phyloP scores from a whole-genome alignment of 2,329 filamentous ascomycete genomes.

The Paracoccidioides brasiliensis region DNA sequence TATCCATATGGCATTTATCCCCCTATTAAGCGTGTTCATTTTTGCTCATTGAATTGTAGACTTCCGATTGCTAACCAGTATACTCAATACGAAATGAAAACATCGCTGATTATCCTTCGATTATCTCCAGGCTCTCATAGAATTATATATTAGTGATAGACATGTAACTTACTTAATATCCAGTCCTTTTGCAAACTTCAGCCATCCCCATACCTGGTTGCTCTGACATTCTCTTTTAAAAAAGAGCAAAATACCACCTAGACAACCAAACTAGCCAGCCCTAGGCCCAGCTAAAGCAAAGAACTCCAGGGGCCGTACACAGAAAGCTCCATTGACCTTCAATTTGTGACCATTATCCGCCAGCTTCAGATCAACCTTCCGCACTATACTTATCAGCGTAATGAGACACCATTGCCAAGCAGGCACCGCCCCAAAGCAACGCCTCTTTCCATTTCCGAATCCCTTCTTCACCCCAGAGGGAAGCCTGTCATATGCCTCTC shows the following conservation, averaged over 20 bases:
- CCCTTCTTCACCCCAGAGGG: constrained; percentile 53
- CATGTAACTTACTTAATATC: not conserved
- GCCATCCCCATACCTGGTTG: too few species aligned
- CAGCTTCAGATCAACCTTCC: constrained; percentile 55
- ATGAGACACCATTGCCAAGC: constrained; percentile 61
- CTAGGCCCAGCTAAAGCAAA: constrained; percentile 33
- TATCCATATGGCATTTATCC: too few species aligned
- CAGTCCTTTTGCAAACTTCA: too few species aligned
- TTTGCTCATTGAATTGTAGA: too few species aligned
- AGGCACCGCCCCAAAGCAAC: constrained; percentile 59
- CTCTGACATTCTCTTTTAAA: not conserved
- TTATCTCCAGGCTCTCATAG: not conserved
- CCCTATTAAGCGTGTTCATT: too few species aligned
- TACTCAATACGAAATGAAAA: not conserved
- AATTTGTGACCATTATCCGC: constrained; percentile 40
- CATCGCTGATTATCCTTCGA: not conserved
- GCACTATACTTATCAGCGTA: constrained; percentile 48
- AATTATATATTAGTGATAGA: constrained; percentile 1
- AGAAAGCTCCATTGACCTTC: constrained; percentile 41
- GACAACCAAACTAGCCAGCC: not conserved
- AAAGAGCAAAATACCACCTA: not conserved
- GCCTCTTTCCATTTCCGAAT: constrained; percentile 59
- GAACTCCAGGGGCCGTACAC: constrained; percentile 38
- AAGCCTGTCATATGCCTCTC: constrained; percentile 53
- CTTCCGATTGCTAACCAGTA: too few species aligned